These are phyloP conservation scores for Wickerhamiella alocasiicola DNA, from an alignment of 805 yeast species.

Conservation along the genomic window DNA sequence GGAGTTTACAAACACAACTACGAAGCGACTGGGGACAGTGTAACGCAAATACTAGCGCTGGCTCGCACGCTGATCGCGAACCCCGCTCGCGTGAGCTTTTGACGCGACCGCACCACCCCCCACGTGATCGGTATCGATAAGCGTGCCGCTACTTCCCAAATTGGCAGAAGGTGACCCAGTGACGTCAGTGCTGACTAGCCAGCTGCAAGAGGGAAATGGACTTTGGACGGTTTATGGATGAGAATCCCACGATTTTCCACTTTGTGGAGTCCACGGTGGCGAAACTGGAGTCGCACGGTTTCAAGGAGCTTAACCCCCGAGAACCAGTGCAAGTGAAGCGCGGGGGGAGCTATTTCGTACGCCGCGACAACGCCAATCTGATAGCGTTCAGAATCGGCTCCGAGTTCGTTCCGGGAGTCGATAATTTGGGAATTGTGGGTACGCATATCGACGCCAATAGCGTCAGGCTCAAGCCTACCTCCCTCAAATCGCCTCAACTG, in stretches of 20 bases:
- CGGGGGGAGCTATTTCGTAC: constrained; percentile 59
- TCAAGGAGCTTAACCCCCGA: constrained; percentile 61
- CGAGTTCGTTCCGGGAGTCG: constrained; percentile 47
- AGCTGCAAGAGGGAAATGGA: too few species aligned
- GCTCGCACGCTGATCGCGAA: too few species aligned
- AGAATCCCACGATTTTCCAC: constrained; percentile 65
- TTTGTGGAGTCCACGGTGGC: constrained; percentile 17
- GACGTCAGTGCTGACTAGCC: too few species aligned
- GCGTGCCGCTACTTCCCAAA: too few species aligned
- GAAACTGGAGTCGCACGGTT: constrained; percentile 49
- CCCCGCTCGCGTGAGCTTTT: too few species aligned
- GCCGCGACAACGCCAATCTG: constrained; percentile 54
- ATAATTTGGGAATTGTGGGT: constrained; percentile 49
- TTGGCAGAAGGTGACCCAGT: too few species aligned
- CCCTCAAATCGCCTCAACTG: constrained; percentile 45
- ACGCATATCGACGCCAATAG: constrained; percentile 60
- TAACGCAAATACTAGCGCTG: too few species aligned
- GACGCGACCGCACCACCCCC: too few species aligned
- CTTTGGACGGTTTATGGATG: constrained; percentile 48
- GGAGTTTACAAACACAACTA: too few species aligned
- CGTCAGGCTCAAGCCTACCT: constrained; percentile 54
- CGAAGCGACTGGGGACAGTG: too few species aligned
- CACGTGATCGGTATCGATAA: too few species aligned
- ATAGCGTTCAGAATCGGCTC: constrained; percentile 60
- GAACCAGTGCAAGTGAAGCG: constrained; percentile 32